phyloP scores from a whole-genome alignment of 768 basidiomycete genomes.

The Hericium alpestre region DNA sequence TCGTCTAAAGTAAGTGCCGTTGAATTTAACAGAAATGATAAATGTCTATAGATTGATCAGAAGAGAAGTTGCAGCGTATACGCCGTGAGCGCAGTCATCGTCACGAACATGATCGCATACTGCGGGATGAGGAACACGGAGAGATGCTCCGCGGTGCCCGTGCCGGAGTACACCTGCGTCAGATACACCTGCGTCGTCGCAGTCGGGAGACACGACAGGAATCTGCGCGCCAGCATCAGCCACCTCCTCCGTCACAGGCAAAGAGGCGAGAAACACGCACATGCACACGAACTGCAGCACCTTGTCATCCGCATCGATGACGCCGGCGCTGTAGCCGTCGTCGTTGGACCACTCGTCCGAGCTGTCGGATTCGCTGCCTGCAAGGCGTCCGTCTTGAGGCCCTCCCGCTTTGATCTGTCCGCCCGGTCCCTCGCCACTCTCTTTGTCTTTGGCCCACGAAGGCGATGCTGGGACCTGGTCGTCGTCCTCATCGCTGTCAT shows the following conservation, averaged over 20 bases:
- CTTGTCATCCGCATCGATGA: constrained; percentile 42
- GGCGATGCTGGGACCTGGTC: not conserved
- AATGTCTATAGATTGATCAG: not conserved
- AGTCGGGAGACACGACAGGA: constrained; percentile 10
- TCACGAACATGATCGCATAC: constrained; percentile 11
- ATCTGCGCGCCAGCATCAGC: not conserved
- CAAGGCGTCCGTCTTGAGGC: not conserved
- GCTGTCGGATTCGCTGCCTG: constrained; percentile 10
- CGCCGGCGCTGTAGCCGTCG: constrained; percentile 20
- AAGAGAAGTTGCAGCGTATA: constrained; percentile 11
- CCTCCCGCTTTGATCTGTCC: not conserved
- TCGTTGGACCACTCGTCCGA: constrained; percentile 15
- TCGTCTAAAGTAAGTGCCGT: too few species aligned
- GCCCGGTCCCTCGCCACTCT: not conserved
- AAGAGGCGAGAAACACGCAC: constrained; percentile 27
- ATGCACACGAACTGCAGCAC: constrained; percentile 61
- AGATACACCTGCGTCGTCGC: constrained; percentile 38
- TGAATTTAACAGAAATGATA: too few species aligned
- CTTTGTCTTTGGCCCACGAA: not conserved
- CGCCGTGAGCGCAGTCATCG: constrained; percentile 8
- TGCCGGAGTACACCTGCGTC: constrained; percentile 58
- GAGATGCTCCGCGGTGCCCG: constrained; percentile 51
- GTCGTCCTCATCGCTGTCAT: not conserved
- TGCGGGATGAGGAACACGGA: constrained; percentile 54
- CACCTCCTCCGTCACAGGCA: not conserved